These are phyloP conservation scores for Pleurotus sapidus DNA, from an alignment of 768 basidiomycete species.

Conservation along the genomic window DNA sequence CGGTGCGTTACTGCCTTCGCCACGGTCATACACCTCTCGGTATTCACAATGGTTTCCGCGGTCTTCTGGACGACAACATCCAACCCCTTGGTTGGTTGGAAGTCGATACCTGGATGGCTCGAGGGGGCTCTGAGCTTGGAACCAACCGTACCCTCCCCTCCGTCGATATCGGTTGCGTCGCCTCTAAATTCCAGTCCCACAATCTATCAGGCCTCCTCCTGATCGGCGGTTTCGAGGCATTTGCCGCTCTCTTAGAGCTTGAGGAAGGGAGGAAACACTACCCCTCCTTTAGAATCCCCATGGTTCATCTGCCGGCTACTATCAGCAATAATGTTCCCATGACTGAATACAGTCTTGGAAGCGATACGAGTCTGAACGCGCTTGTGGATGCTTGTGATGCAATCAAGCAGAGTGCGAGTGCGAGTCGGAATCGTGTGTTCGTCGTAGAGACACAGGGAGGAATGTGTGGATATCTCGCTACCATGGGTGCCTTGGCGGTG, in stretches of 20 bases:
- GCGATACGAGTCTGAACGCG: slow-evolving; percentile 97
- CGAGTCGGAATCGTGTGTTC: slow-evolving; percentile 94
- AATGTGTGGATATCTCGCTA: slow-evolving; percentile 92
- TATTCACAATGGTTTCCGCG: slow-evolving; percentile 94
- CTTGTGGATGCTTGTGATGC: slow-evolving; percentile 97
- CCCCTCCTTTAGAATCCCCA: slow-evolving; percentile 92
- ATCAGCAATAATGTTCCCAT: slow-evolving; percentile 98
- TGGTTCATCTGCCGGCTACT: slow-evolving; percentile 94
- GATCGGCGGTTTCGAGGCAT: slow-evolving; percentile 97
- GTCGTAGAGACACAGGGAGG: slow-evolving; percentile 99
- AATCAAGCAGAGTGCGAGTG: slow-evolving; percentile 97
- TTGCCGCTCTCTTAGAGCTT: slow-evolving; percentile 72
- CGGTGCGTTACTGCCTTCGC: slow-evolving; percentile 87
- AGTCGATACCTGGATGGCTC: slow-evolving; percentile 94
- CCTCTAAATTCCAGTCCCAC: slow-evolving; percentile 88
- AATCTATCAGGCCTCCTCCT: slow-evolving; percentile 76
- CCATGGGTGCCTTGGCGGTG: slow-evolving; percentile 94
- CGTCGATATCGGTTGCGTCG: slow-evolving; percentile 82
- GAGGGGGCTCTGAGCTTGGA: slow-evolving; percentile 96
- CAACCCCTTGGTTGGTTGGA: slow-evolving; percentile 91
- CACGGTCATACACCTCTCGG: slow-evolving; percentile 93
- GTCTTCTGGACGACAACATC: slow-evolving; percentile 87
- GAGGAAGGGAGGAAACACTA: slow-evolving; percentile 81
- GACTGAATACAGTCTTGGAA: slow-evolving; percentile 94
- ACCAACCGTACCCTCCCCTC: slow-evolving; percentile 91